Evolutionary conservation across 495 filamentous ascomycete genomes (phyloP).

Genomic region (Neurospora sp.): DNA sequence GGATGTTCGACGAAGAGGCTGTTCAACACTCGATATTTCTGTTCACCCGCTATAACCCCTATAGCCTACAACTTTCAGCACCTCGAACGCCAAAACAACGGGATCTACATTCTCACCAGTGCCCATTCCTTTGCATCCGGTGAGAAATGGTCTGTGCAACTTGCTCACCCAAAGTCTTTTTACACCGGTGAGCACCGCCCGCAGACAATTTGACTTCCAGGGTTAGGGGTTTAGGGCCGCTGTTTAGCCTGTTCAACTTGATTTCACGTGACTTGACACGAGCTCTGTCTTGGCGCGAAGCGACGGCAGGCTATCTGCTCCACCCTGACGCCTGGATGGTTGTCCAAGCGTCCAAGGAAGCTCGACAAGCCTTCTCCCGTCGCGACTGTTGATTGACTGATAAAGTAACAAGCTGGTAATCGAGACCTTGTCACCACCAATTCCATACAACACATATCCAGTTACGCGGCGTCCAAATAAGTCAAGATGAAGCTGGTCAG

Average conservation of each 20-base stretch:
- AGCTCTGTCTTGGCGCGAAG: not conserved
- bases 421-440: not conserved
- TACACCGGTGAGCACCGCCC: too few relatives aligned
- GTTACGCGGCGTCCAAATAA: conserved; percentile 5
- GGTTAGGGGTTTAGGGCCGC: not conserved
- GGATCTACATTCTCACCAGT: too few relatives aligned
- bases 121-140: too few relatives aligned
- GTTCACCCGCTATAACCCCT: too few relatives aligned
- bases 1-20: too few relatives aligned
- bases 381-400: not conserved
- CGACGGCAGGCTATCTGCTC: not conserved
- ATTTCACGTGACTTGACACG: not conserved
- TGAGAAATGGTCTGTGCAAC: too few relatives aligned
- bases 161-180: too few relatives aligned
- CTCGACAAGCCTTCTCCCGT: not conserved
- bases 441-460: not conserved
- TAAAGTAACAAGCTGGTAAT: not conserved
- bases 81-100: too few relatives aligned
- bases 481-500: conserved; percentile 94
- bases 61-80: too few relatives aligned
- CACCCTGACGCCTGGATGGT: not conserved
- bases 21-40: too few relatives aligned
- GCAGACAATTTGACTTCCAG: not conserved
- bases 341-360: not conserved
- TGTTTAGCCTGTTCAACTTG: not conserved